Evolutionary conservation across 441 rosid genomes (phyloP).

Genomic region (Gossypium schwendimanii): DNA sequence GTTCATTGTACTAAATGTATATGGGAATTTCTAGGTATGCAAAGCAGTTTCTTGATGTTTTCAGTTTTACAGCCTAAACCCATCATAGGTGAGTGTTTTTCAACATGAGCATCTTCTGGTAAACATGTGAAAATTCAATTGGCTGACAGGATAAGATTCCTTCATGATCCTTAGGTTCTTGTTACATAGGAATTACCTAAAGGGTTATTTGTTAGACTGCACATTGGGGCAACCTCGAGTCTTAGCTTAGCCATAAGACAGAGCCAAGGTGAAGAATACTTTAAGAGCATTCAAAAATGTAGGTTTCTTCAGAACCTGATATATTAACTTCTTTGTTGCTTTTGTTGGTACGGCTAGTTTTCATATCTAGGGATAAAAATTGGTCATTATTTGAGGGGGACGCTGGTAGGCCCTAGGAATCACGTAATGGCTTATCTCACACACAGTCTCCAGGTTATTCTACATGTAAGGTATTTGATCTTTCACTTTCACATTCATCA

Average conservation of each 20-base stretch:
- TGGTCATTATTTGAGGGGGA: not conserved
- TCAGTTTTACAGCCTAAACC: no score
- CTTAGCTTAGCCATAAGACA: not conserved
- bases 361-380: no score
- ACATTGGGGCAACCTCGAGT: not conserved
- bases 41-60: not conserved
- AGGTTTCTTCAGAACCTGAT: not conserved
- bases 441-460: not conserved
- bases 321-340: not conserved
- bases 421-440: not conserved
- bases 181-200: no score
- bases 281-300: not conserved
- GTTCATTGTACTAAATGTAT: not conserved
- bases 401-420: conserved; percentile 2
- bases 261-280: not conserved
- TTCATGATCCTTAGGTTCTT: not conserved
- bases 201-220: no score
- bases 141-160: not conserved
- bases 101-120: not conserved
- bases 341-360: not conserved
- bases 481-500: not conserved
- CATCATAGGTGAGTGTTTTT: not conserved
- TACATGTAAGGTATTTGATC: not conserved
- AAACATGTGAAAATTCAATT: not conserved
- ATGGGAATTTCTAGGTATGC: not conserved